Base-by-base conservation (phyloP, 1,139 yeast genomes). In the Kodamaea ohmeri region DNA sequence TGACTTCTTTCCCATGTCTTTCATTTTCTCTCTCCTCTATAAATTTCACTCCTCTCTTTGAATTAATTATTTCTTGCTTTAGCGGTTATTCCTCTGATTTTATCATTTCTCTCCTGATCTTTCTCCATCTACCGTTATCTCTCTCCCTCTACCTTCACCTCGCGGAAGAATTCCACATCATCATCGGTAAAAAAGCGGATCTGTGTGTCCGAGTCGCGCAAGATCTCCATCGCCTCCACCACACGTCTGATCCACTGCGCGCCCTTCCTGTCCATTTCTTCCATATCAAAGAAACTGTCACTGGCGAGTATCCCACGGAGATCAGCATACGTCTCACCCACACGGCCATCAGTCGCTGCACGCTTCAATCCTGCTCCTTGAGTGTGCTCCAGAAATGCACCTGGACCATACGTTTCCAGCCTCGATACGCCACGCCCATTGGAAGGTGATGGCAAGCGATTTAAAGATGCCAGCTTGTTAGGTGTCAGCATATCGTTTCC, bases 221-320 rank as follows among this genome's bases (percentile, higher is more conserved):
- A 58, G 14, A 49, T 55, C 31, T 61, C 58, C 11, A 67, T 45
- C 2, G 74, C 68, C 3, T 56, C 48, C 15, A 65, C 52, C 2
- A 73, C 63, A 41, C 78, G 60, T 31, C 62, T 63, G 22, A 71
- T 64, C 81, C 83, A 78, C 18, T 58, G 46, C 1, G 75, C 73
- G 1, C 78, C 79, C 36, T 56, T 64, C 37, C 56, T 63, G 52
- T 78, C 83, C 35, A 58, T 56, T 34, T 65, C 68, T 41, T 66
- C 67, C 43, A 61, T 57, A 35, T 65, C 73, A 42, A 50, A 63
- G 37, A 52, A 62, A 31, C 55, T 52, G 25, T 58, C 60, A 7
- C 60, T 55, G n/a, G 55, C 49, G 28, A 60, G 57, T 6, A 61
- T 49, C 31, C 52, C 49, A 13, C 36, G 38, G 11, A 45, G 33